These are phyloP conservation scores for Leccinum olivaceopallidum DNA, from an alignment of 768 basidiomycete species.

Conservation along the genomic window DNA sequence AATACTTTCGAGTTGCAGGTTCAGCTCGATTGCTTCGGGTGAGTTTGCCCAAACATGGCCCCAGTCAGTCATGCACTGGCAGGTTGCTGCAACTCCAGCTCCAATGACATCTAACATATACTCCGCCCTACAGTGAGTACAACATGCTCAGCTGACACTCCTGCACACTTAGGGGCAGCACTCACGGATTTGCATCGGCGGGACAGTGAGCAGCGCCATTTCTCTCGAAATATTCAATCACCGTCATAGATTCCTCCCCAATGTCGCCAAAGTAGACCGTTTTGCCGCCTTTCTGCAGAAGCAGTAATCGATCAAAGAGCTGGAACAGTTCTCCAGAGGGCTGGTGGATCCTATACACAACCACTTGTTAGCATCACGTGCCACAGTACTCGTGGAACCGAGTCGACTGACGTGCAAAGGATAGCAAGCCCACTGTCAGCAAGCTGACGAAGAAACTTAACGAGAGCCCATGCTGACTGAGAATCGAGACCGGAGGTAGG, in stretches of 20 bases:
- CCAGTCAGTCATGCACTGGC: slow-evolving; percentile 43
- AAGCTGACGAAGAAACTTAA: slow-evolving; percentile 49
- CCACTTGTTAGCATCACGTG: not conserved
- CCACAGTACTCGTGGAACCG: not conserved
- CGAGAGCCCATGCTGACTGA: slow-evolving; percentile 52
- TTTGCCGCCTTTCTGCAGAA: slow-evolving; percentile 54
- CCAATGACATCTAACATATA: slow-evolving; percentile 57
- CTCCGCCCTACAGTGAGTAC: slow-evolving; percentile 37
- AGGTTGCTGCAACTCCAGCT: slow-evolving; percentile 51
- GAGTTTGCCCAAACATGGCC: slow-evolving; percentile 48
- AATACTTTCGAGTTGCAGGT: slow-evolving; percentile 44
- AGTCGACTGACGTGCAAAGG: slow-evolving; percentile 54
- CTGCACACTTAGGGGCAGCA: not conserved
- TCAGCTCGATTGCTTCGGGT: slow-evolving; percentile 37
- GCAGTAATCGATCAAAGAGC: slow-evolving; percentile 49
- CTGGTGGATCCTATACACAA: slow-evolving; percentile 21
- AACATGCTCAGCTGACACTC: not conserved
- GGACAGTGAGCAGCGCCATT: slow-evolving; percentile 23
- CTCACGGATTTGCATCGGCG: slow-evolving; percentile 27
- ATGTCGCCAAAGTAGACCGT: slow-evolving; percentile 42
- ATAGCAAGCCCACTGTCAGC: slow-evolving; percentile 57
- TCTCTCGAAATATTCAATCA: slow-evolving; percentile 27
- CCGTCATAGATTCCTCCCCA: slow-evolving; percentile 20
- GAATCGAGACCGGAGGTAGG: slow-evolving; percentile 59
- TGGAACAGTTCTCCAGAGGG: slow-evolving; percentile 54